Percentiles rank a stretch among this genome's conserved stretches.
phyloP scores from a whole-genome alignment of 108 stramenopile genomes.

The Hondaea fermentalgiana region DNA sequence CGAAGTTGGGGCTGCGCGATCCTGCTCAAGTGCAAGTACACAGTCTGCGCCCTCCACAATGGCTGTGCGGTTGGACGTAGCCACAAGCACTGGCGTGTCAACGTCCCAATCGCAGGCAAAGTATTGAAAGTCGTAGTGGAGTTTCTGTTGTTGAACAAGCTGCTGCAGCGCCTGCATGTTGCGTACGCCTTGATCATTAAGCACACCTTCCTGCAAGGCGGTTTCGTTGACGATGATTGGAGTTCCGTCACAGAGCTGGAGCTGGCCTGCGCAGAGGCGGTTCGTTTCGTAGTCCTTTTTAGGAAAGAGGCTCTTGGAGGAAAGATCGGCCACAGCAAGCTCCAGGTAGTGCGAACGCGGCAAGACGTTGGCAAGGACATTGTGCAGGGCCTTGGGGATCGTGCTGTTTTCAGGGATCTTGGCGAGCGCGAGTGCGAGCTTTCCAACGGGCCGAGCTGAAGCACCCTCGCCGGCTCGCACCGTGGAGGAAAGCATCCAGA shows the following conservation, averaged over 20 bases:
- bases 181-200: neutral
- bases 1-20: neutral
- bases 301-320: neutral
- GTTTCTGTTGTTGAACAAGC: neutral
- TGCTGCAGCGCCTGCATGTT: neutral
- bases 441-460: neutral
- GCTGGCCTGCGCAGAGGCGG: neutral
- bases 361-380: neutral
- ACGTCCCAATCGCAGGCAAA: neutral
- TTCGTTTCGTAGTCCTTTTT: slow-evolving; percentile 14
- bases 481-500: neutral
- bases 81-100: neutral
- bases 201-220: neutral
- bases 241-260: neutral
- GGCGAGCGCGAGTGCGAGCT: neutral
- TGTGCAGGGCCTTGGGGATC: neutral
- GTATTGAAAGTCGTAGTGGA: slow-evolving; percentile 9
- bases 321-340: neutral
- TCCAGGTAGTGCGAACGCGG: neutral
- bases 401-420: neutral
- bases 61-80: neutral
- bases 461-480: neutral
- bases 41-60: neutral
- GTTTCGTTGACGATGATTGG: slow-evolving; percentile 14
- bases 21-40: neutral